Percentiles rank a stretch among this genome's conserved stretches.
These are phyloP conservation scores for Penicillium riverlandense DNA, from an alignment of 495 filamentous ascomycete species.

Conservation along the genomic window DNA sequence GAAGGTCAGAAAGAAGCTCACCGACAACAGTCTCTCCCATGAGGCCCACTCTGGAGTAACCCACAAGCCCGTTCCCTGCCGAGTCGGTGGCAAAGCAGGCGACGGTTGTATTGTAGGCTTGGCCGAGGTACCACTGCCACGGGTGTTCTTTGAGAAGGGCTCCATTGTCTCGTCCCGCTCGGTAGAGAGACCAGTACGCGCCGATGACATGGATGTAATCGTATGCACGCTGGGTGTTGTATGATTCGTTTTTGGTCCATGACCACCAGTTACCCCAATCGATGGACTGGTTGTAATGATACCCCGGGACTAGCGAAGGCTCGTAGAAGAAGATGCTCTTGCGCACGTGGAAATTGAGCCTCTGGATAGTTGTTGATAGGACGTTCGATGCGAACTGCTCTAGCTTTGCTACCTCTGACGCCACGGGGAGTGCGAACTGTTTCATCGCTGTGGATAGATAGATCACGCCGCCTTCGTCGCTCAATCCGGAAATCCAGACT, in stretches of 20 bases:
- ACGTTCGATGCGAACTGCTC: constrained; percentile 38
- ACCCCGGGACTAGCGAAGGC: constrained; percentile 24
- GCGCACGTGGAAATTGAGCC: constrained; percentile 28
- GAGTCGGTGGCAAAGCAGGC: constrained; percentile 7
- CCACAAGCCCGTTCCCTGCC: constrained; percentile 16
- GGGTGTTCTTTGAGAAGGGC: constrained; percentile 21
- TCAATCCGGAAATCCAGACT: constrained; percentile 46
- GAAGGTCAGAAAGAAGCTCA: constrained; percentile 38
- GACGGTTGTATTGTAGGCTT: constrained; percentile 30
- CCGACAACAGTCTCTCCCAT: constrained; percentile 49
- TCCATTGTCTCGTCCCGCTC: constrained; percentile 35
- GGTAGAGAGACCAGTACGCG: constrained; percentile 45
- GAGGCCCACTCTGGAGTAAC: constrained; percentile 32
- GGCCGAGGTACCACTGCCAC: constrained; percentile 42
- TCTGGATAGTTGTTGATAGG: constrained; percentile 35
- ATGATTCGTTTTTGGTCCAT: constrained; percentile 34
- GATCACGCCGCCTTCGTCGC: constrained; percentile 45
- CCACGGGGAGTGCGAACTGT: constrained; percentile 34
- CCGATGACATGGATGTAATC: constrained; percentile 46
- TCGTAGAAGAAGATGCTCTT: constrained; percentile 49
- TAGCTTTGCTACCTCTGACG: constrained; percentile 35
- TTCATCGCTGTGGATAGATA: constrained; percentile 42
- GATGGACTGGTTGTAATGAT: constrained; percentile 25
- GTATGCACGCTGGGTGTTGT: constrained; percentile 39
- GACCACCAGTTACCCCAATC: constrained; percentile 31